Evolutionary conservation across 148 eudicot genomes (phyloP).

Genomic region (Rhododendron vialii): DNA sequence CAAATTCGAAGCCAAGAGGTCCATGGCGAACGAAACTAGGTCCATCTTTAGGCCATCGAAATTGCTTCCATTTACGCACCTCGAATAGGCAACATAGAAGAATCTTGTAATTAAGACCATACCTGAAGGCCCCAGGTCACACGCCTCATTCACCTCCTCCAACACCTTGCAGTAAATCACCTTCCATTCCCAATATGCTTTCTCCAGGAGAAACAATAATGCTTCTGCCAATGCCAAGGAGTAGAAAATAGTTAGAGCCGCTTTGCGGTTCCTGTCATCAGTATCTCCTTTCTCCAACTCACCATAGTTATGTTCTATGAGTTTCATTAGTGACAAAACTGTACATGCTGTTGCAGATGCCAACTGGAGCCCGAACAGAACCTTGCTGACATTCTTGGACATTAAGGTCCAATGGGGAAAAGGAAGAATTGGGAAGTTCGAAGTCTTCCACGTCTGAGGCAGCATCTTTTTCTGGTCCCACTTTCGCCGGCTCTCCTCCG

Average conservation of each 20-base stretch:
- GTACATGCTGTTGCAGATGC: slow-evolving; percentile 67
- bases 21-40: slow-evolving; percentile 77
- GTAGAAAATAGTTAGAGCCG: slow-evolving; percentile 70
- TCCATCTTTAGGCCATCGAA: slow-evolving; percentile 86
- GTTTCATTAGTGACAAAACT: slow-evolving; percentile 57
- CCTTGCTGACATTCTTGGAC: slow-evolving; percentile 53
- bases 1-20: slow-evolving; percentile 52
- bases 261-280: slow-evolving; percentile 60
- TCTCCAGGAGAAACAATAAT: slow-evolving; percentile 68
- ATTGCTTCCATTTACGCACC: slow-evolving; percentile 62
- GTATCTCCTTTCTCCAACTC: slow-evolving; percentile 43
- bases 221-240: slow-evolving; percentile 86
- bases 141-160: slow-evolving; percentile 57
- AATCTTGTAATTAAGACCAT: slow-evolving; percentile 58
- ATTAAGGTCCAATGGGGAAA: slow-evolving; percentile 19
- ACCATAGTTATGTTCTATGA: slow-evolving; percentile 53
- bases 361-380: slow-evolving; percentile 69
- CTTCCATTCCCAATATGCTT: slow-evolving; percentile 73
- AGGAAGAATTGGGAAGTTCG: slow-evolving; percentile 77
- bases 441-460: slow-evolving; percentile 47
- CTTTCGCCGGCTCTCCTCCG: not conserved
- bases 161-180: slow-evolving; percentile 40
- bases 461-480: slow-evolving; percentile 19
- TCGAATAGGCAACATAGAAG: slow-evolving; percentile 38
- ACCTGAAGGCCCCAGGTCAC: slow-evolving; percentile 58